Conservation (phyloP, 2,329 filamentous ascomycete genomes). For the Chlorencoelia australis region DNA sequence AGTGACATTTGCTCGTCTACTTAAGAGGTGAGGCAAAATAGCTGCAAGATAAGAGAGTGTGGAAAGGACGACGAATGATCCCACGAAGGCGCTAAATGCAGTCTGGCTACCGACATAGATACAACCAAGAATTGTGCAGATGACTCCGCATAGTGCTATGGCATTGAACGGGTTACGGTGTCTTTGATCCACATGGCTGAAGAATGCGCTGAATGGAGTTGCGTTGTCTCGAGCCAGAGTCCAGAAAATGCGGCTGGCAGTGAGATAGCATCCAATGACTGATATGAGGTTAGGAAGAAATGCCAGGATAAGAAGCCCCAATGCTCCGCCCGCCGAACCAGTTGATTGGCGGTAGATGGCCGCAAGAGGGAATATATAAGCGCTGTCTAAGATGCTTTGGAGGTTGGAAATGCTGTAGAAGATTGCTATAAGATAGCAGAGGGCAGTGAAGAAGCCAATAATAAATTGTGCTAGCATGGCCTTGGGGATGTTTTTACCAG, state of each 20-base stretch:
- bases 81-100: constrained; percentile 56
- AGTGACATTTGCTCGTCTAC: constrained; percentile 32
- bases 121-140: constrained; percentile 46
- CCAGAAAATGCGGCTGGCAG: constrained; percentile 49
- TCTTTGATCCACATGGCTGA: constrained; percentile 35
- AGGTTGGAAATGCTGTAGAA: constrained; percentile 48
- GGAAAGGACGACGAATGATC: constrained; percentile 43
- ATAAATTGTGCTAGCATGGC: constrained; percentile 39
- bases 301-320: constrained; percentile 41
- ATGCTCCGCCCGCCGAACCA: constrained; percentile 38
- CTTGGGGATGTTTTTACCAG: constrained; percentile 40
- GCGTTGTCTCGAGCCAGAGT: constrained; percentile 46
- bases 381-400: constrained; percentile 39
- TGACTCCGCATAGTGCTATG: constrained; percentile 36
- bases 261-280: constrained; percentile 46
- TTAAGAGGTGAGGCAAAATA: constrained; percentile 44
- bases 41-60: constrained; percentile 50
- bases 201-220: constrained; percentile 38
- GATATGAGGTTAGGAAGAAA: constrained; percentile 41
- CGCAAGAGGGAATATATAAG: constrained; percentile 50
- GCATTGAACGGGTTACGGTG: constrained; percentile 42
- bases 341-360: constrained; percentile 54
- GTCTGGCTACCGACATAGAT: constrained; percentile 55
- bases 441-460: constrained; percentile 38
- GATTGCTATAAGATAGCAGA: constrained; percentile 40